phyloP scores from a whole-genome alignment of 345 rosid species.

The Moricandia moricandioides region DNA sequence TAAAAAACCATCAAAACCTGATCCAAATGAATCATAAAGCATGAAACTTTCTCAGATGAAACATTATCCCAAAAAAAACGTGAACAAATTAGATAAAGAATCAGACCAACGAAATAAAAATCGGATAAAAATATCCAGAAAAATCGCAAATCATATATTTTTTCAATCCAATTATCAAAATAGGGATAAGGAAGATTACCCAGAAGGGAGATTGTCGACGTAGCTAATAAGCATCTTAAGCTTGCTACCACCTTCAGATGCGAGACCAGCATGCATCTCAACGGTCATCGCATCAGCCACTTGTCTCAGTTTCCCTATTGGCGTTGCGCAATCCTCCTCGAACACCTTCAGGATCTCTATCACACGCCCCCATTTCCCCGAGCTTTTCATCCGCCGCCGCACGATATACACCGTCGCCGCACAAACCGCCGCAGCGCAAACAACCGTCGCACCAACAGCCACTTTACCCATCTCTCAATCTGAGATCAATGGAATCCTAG shows the following conservation, averaged over 20 bases:
- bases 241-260: constrained; percentile 94
- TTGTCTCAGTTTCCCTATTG: constrained; percentile 57
- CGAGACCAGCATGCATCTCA: constrained; percentile 99
- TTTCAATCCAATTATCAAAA: not conserved
- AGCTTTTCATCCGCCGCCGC: constrained; percentile 53
- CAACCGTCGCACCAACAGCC: constrained; percentile 50
- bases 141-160: not conserved
- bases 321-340: constrained; percentile 75
- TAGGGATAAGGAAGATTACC: constrained; percentile 38
- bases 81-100: not conserved
- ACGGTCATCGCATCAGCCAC: constrained; percentile 96
- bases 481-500: too few relatives aligned
- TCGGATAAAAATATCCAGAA: not conserved
- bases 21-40: constrained; percentile 12
- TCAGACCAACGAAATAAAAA: not conserved
- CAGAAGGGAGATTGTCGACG: constrained; percentile 90
- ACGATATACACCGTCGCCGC: constrained; percentile 54
- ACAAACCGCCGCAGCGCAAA: constrained; percentile 48
- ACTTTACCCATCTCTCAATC: constrained; percentile 52
- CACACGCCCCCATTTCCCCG: constrained; percentile 68
- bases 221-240: constrained; percentile 97
- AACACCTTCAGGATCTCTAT: constrained; percentile 68
- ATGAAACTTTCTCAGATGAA: not conserved
- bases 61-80: constrained; percentile 6
- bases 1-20: not conserved